Conservation (phyloP, 2,329 filamentous ascomycete genomes). For the Diaporthe caulivora region DNA sequence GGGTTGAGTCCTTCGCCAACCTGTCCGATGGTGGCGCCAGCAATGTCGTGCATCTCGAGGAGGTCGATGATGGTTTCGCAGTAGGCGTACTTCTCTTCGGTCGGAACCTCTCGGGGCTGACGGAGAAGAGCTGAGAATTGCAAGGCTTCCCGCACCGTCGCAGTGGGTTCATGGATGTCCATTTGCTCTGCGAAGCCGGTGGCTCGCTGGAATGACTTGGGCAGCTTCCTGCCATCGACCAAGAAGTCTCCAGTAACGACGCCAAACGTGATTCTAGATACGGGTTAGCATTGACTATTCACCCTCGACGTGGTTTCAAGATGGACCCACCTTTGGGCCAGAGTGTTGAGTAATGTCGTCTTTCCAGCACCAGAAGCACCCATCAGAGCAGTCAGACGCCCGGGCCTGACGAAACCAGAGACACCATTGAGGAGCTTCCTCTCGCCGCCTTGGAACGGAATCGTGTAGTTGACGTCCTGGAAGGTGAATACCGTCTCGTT, state of each 20-base stretch:
- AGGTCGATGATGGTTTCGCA: conserved; percentile 78
- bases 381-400: conserved; percentile 83
- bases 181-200: conserved; percentile 80
- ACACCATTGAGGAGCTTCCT: conserved; percentile 82
- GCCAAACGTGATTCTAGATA: conserved; percentile 53
- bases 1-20: conserved; percentile 72
- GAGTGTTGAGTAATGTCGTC: conserved; percentile 85
- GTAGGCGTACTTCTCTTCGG: conserved; percentile 74
- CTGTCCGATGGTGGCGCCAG: conserved; percentile 77
- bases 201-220: conserved; percentile 77
- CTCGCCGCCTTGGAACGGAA: conserved; percentile 71
- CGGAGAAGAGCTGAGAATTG: conserved; percentile 75
- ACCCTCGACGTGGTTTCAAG: no score
- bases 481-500: conserved; percentile 73
- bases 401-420: conserved; percentile 86
- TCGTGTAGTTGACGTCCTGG: conserved; percentile 78
- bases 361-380: conserved; percentile 88
- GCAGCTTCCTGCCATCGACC: conserved; percentile 73
- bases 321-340: conserved; percentile 79
- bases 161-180: conserved; percentile 75
- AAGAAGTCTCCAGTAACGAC: conserved; percentile 68
- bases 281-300: neutral
- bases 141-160: conserved; percentile 76
- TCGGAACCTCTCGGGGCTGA: conserved; percentile 68
- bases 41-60: conserved; percentile 76